Conservation (phyloP, 176 grass and related monocot species). For the Elaeis guineensis region DNA sequence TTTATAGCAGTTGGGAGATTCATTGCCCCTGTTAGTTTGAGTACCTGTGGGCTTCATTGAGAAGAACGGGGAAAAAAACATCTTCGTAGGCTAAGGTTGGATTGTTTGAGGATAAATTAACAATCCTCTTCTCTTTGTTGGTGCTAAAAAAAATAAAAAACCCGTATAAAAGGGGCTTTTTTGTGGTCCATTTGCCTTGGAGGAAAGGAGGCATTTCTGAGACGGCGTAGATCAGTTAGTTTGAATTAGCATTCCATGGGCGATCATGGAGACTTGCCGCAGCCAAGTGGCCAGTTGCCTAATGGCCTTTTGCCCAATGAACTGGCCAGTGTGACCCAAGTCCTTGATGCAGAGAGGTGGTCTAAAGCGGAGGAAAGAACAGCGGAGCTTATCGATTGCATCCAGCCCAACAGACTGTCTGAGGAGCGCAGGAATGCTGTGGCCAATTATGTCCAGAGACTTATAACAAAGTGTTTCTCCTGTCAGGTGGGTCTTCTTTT, state of each 20-base stretch:
- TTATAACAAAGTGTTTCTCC: conserved; percentile 66
- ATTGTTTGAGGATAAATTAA: no score
- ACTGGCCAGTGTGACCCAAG: conserved; percentile 31
- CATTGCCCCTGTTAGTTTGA: no score
- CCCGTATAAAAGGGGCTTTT: no score
- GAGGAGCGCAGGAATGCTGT: conserved; percentile 58
- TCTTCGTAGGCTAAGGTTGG: no score
- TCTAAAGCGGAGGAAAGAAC: conserved; percentile 48
- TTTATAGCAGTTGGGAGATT: no score
- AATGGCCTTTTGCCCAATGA: conserved; percentile 74
- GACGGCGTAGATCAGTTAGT: not conserved
- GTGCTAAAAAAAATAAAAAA: no score
- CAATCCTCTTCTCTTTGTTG: no score
- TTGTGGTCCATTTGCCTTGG: no score
- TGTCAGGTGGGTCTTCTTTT: conserved; percentile 39
- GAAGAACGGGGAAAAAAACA: no score
- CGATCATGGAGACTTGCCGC: conserved; percentile 17
- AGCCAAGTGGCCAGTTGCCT: conserved; percentile 34
- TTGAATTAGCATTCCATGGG: conserved; percentile 6
- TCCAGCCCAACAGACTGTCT: conserved; percentile 73
- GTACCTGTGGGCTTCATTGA: no score
- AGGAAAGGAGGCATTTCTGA: not conserved
- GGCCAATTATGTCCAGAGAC: conserved; percentile 49
- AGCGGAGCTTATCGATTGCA: conserved; percentile 52
- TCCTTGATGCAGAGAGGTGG: conserved; percentile 56